Base-by-base conservation (phyloP, 805 yeast species). In the Ogataea parapolymorpha region DNA sequence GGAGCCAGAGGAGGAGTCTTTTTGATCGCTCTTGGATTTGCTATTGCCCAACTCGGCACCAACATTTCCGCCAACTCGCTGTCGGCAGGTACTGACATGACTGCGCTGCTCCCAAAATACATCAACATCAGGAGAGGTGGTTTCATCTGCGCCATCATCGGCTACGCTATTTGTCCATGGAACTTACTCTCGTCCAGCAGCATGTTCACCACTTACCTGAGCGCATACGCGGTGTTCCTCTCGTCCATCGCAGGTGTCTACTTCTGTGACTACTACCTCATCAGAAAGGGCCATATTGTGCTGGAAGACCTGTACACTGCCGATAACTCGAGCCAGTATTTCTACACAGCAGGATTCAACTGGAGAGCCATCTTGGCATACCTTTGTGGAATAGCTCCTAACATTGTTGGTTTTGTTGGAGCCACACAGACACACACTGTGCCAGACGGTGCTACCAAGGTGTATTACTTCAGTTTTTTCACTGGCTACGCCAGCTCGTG, bases 341-440 rank as follows among this genome's bases (percentile, higher is more conserved):
- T 73, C 65, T 87, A 76, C 65, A 72, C 75, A 54, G 63, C 55
- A 23, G 96, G 96, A 28, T 53, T 77, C 61, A 86, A 87, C 59
- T 85, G 95, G 93, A 73, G 95, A 60, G 96, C 91, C 2, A 80
- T 77, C 50, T 77, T 72, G 24, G 93, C 95, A 1, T 88, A 88
- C 59, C 60, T 88, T 49, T 72, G 81, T 50, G 95, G 95, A 41
- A 81, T 89, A 44, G 67, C 79, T 26, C 93, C 95, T 34, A 88
- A 87, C 55, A 81, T 88, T 56, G 84, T 84, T 15, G 96, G 96
- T 2, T 88, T 88, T 53, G 91, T 82, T 6, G 88, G 95, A 48
- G 88, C 89, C 8, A 79, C 85, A 17, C 85, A 82, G 28, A 75
- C 80, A n/a, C 73, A 70, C 45, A 42, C 35, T 6, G 95, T 87